Evolutionary conservation across 352 stramenopile genomes (phyloP), one percentile per base, ranked within the genome.

Genomic region (Globisporangium emineosum): DNA sequence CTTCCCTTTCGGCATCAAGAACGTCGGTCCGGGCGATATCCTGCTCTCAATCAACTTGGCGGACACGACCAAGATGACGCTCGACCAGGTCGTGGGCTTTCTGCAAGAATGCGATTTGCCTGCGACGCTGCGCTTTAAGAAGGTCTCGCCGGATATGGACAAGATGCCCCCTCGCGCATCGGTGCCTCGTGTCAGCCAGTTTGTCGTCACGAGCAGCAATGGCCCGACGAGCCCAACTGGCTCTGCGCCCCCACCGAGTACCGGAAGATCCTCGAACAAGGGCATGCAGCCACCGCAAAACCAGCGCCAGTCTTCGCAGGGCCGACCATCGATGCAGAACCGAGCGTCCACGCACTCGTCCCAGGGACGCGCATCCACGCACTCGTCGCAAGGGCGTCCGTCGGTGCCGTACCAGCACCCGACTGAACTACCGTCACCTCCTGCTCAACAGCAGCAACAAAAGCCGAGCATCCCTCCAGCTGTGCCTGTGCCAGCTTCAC

Each of bases 1-100:
- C 29, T 95, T 95, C 66, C 86, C 86, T 12, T 93, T 93, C 25
- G 86, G 86, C 45, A 95, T 95, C 65, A 95, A 95, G 75, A 95
- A 93, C 70, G 86, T 95, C 58, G 84, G 83, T 4, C 69, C 86
- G 7, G 86, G 86, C 32, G 86, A 95, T 53, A 71, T 91, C 5
- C 59, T 95, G 67, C 77, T 95, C 9, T 90, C 83, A 21, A 93
- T 95, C 69, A 95, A 95, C 68, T 71, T 91, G 64, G 80, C 79
- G 37, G 84, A 93, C 67, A 93, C 79, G 29, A 89, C 86, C 65
- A 88, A 83, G 64, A 76, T 91, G 64, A 81, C 72, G 58, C 71
- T 95, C 35, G 81, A 95, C 70, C 76, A 95, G 65, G 86, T 93
- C 61, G 86, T 95, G 19, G 81, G 76, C 54, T 93, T 82, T 43